Base-by-base conservation (phyloP, 2,329 filamentous ascomycete genomes). In the Apiospora saccharicola region DNA sequence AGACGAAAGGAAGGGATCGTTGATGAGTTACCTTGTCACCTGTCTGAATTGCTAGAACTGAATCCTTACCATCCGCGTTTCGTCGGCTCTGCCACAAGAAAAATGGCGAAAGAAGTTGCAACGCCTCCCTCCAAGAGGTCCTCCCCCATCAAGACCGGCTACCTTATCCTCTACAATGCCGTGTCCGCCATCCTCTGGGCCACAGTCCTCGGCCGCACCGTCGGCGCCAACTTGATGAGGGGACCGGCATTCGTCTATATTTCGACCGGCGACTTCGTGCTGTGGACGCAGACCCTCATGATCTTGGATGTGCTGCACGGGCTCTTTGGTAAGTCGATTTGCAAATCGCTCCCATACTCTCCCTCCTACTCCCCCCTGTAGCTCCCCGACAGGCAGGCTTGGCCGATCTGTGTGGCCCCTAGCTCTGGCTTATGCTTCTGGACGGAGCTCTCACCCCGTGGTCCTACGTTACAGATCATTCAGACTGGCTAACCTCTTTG, bases 91-190 rank as follows among this genome's bases (percentile, higher is more conserved):
- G 57, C 24, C n/a, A 34, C 53, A 57, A 19, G 22, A 8, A 64
- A 41, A 13, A 64, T 64, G 57, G 57, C 57, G 13, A 34, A 37
- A 64, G 72, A 73, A 14, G 70, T 51, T 53, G 24, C 70, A 12
- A 76, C 77, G 51, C 74, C 78, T 61, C 73, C 73, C 26, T 73
- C 73, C n/a, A 77, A 74, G 73, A 77, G 80, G 67, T 75, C 84
- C 46, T 85, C 84, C 70, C 83, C 84, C 73, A 78, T 86, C 74
- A 91, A 90, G 81, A 88, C 85, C 71, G 85, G 84, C 79, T 98
- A 98, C 85, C 90, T 98, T 71, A 88, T 95, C 79, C 85, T 91
- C 77, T 99, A 98, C 89, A 98, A 98, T 84, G 87, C 90, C 78
- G 80, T 92, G 75, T 97, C 92, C 70, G 90, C 94, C 73, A 81